Percentiles rank a stretch among this genome's conserved stretches.
phyloP scores from a whole-genome alignment of 2,329 filamentous ascomycete species.

The Ceratocystis alfenasii region DNA sequence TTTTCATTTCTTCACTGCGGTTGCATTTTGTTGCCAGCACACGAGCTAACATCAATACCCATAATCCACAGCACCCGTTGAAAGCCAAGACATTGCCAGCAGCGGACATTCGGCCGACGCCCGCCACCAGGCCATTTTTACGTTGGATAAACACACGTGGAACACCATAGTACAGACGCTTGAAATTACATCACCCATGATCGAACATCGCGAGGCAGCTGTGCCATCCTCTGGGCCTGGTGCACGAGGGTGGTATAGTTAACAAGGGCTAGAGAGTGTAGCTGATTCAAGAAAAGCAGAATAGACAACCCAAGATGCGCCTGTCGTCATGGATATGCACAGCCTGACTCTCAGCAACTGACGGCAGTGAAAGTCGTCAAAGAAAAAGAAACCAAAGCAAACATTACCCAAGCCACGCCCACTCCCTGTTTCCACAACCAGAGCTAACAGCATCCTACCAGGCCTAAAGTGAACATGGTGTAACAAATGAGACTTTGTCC shows the following conservation, averaged over 20 bases:
- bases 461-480: too few relatives aligned
- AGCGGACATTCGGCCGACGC: constrained; percentile 37
- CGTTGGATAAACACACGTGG: constrained; percentile 79
- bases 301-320: background rate
- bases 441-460: too few relatives aligned
- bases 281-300: background rate
- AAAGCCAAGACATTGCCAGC: constrained; percentile 37
- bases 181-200: constrained; percentile 66
- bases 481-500: too few relatives aligned
- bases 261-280: constrained; percentile 9
- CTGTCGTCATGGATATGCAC: background rate
- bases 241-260: constrained; percentile 55
- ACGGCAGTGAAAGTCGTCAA: too few relatives aligned
- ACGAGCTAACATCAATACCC: background rate
- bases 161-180: constrained; percentile 63
- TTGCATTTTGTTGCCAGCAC: background rate
- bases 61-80: constrained; percentile 28
- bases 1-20: background rate
- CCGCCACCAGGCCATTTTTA: constrained; percentile 77
- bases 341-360: too few relatives aligned
- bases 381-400: too few relatives aligned
- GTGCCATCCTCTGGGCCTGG: constrained; percentile 37
- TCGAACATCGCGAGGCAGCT: constrained; percentile 63
- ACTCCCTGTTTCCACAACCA: too few relatives aligned
- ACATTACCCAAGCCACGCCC: too few relatives aligned